Evolutionary conservation across 257 asterid genomes (phyloP).

Genomic region (Oldenlandia corymbosa): DNA sequence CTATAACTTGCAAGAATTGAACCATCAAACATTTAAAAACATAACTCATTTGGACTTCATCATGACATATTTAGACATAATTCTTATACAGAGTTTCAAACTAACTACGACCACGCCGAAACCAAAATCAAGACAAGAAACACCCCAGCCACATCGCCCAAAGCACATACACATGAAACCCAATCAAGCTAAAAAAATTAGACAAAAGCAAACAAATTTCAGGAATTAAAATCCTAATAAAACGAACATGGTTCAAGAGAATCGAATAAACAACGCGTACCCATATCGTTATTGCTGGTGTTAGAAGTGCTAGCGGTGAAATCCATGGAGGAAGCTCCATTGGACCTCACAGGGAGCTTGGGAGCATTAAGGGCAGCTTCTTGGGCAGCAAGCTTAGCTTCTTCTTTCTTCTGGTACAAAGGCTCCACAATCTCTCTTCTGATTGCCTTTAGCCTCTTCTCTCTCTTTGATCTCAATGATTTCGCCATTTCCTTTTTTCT

Average conservation of each 20-base stretch:
- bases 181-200: not conserved
- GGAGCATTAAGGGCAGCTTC: conserved; percentile 92
- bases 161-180: not conserved
- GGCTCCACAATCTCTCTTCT: conserved; percentile 85
- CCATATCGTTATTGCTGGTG: conserved; percentile 29
- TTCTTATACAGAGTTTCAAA: not conserved
- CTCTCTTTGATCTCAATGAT: conserved; percentile 82
- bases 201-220: not conserved
- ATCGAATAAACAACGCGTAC: conserved; percentile 13
- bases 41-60: not conserved
- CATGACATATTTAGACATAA: not conserved
- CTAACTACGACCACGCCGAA: not conserved
- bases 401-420: conserved; percentile 66
- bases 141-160: not conserved
- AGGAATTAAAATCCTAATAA: no score
- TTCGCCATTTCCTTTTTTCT: conserved; percentile 48
- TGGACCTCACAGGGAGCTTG: conserved; percentile 59
- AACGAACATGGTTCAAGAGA: not conserved
- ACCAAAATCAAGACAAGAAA: not conserved
- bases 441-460: conserved; percentile 77
- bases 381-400: conserved; percentile 71
- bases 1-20: not conserved
- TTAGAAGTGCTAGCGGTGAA: conserved; percentile 17
- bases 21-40: not conserved
- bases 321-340: conserved; percentile 14